A percentile compares a stretch with the other conserved stretches of the same genome.
Conservation (phyloP, 805 yeast species). For the Ogataea minuta region DNA sequence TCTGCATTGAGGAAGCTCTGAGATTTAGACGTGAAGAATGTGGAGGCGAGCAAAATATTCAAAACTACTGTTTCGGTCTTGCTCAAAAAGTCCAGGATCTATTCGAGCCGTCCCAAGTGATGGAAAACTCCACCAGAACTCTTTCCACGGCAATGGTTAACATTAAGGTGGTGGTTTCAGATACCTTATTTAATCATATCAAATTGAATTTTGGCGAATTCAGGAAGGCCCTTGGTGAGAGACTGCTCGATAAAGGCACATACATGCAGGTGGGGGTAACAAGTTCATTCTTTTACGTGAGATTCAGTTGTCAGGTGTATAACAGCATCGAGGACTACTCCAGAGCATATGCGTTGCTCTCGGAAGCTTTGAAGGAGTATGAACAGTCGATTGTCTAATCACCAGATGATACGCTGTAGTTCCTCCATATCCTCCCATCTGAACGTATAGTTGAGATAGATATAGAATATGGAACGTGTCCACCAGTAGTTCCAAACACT, state of each 20-base stretch:
- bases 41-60: slow-evolving; percentile 58
- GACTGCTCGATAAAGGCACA: slow-evolving; percentile 37
- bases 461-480: slow-evolving; percentile 47
- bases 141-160: slow-evolving; percentile 44
- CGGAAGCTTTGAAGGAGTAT: slow-evolving; percentile 31
- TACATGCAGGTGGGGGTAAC: slow-evolving; percentile 47
- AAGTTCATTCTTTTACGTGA: slow-evolving; percentile 39
- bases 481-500: slow-evolving; percentile 59
- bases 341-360: slow-evolving; percentile 42
- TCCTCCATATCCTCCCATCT: slow-evolving; percentile 63
- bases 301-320: slow-evolving; percentile 63
- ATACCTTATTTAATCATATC: not conserved
- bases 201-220: not conserved
- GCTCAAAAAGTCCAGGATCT: slow-evolving; percentile 43
- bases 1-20: slow-evolving; percentile 47
- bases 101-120: slow-evolving; percentile 38
- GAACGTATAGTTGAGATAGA: slow-evolving; percentile 65
- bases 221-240: not conserved
- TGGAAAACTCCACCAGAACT: slow-evolving; percentile 37
- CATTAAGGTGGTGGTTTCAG: slow-evolving; percentile 33
- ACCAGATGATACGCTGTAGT: slow-evolving; percentile 89
- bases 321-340: slow-evolving; percentile 55
- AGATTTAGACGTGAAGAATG: slow-evolving; percentile 51
- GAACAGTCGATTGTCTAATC: slow-evolving; percentile 13
- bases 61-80: slow-evolving; percentile 44